Base-by-base conservation (phyloP, 306 rosid species). In the Betula pendula region DNA sequence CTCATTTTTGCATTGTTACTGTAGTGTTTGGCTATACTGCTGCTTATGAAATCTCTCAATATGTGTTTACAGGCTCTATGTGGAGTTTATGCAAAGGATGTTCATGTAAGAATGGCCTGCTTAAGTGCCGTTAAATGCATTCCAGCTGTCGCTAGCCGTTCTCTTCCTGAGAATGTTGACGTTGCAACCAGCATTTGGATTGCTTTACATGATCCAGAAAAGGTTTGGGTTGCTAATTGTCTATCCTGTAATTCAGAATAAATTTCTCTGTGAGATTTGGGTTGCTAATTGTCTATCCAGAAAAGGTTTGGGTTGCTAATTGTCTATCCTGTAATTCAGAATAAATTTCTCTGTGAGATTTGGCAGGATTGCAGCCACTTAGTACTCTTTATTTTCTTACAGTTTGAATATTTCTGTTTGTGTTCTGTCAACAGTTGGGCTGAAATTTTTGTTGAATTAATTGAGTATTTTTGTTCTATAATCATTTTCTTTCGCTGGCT, bases 171-270 rank as follows among this genome's bases (percentile, higher is more conserved):
- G 80, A 81, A 89, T 56, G 79, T 85, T 74, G 99, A 87, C 77
- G 87, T 90, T 49, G 97, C 99, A 24, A 90, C 97, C 68, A 88
- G 97, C 84, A 88, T 95, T 80, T 95, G 99, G 99, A 84, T 95
- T 79, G 96, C 97, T 4, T 86, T 92, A 66, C 99, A 95, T 72
- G 99, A 95, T 68, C 97, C 95, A 19, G 91, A 95, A 73, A 95
- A 95, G 99, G 99, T 95, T 84, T 60, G 85, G 19, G 51, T 43
- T 38, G 9, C 77, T 73, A 76, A 71, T 13, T 27, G 1, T 11
- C 48, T 50, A 84, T 70, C 12, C 0, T 51, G 5, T 63, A 6
- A 15, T 2, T n/a, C 1, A 38, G 27, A 56, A 22, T 56, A 22
- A 22, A 25, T 29, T 6, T 13, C 40, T 29, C 20, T 60, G 1